Conservation (phyloP, 2,329 filamentous ascomycete species). For the Pestalotiopsis sp. region DNA sequence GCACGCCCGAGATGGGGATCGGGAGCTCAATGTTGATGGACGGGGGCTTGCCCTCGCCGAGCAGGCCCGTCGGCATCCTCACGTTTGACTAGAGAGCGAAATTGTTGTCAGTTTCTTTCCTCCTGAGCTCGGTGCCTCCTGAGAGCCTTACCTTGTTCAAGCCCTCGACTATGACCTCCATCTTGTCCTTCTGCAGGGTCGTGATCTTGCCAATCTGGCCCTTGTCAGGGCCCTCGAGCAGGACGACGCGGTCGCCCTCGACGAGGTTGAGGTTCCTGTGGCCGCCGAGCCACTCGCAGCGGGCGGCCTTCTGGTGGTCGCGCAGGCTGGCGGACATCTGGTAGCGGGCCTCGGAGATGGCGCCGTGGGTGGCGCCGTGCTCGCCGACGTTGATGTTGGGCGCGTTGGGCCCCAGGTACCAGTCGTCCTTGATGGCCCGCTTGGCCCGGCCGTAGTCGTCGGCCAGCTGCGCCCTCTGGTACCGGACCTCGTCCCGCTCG, state of each 20-base stretch:
- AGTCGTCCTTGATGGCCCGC: constrained; percentile 70
- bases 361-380: constrained; percentile 60
- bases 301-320: constrained; percentile 40
- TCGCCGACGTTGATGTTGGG: constrained; percentile 74
- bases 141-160: constrained; percentile 64
- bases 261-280: constrained; percentile 63
- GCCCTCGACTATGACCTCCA: constrained; percentile 63
- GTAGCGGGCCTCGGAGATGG: constrained; percentile 43
- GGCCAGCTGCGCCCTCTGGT: constrained; percentile 31
- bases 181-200: constrained; percentile 54
- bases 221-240: constrained; percentile 77
- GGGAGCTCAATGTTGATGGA: constrained; percentile 54
- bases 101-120: not conserved
- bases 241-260: constrained; percentile 76
- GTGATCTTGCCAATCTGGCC: constrained; percentile 80
- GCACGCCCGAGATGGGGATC: constrained; percentile 71
- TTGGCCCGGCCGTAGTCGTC: constrained; percentile 49
- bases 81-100: constrained; percentile 36
- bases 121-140: not conserved
- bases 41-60: constrained; percentile 33
- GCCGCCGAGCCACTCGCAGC: constrained; percentile 59
- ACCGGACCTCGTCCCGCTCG: constrained; percentile 19
- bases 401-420: constrained; percentile 75
- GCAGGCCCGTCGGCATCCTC: constrained; percentile 43
- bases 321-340: constrained; percentile 29